Base-by-base conservation (phyloP, 192 early-diverging fungal genomes). In the Backusella tarrabulga region DNA sequence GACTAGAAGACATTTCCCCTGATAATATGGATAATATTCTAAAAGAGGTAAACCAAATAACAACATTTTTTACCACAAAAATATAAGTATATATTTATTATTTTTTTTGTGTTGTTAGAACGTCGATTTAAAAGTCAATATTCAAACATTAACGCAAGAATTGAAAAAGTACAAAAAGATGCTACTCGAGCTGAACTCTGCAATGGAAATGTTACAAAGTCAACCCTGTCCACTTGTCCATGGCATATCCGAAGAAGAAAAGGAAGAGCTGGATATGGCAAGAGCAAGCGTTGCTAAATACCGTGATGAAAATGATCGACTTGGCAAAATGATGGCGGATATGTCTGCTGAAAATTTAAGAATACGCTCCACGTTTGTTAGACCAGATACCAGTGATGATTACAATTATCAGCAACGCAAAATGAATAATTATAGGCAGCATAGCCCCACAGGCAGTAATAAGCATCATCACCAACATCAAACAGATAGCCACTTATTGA, bases 21-120 rank as follows among this genome's bases (percentile, higher is more conserved):
- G 89, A 88, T 42, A 82, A 86, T 75, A 83, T 81, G 23, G 89
- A 90, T 26, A 81, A 85, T 34, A 83, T 85, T 8, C 67, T 86
- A 40, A 81, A 86, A 76, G 89, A 90, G 83, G 87, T 90, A 83
- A 72, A 35, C 6, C 15, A 29, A 34, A 11, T 4, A 26, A 23
- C 42, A 32, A 32, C 32, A 32, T 32, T 32, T 32, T 3, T 32
- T 32, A 32, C 32, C 32, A 32, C 32, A 32, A 32, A 32, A 32
- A 32, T 32, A 32, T 32, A 32, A 3, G 3, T 29, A 29, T 32
- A 32, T 52, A 75, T 69, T 14, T 72, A 4, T 72, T 0, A 15
- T 3, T 17, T 15, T 26, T 34, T 34, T 68, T 56, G 34, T 42
- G 12, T 63, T 72, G 23, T 56, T 80, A 90, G 87, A 88, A 88